A percentile compares a stretch with the other conserved stretches of the same genome.
Conservation (phyloP, 2,329 filamentous ascomycete species). For the Colletotrichum musae region DNA sequence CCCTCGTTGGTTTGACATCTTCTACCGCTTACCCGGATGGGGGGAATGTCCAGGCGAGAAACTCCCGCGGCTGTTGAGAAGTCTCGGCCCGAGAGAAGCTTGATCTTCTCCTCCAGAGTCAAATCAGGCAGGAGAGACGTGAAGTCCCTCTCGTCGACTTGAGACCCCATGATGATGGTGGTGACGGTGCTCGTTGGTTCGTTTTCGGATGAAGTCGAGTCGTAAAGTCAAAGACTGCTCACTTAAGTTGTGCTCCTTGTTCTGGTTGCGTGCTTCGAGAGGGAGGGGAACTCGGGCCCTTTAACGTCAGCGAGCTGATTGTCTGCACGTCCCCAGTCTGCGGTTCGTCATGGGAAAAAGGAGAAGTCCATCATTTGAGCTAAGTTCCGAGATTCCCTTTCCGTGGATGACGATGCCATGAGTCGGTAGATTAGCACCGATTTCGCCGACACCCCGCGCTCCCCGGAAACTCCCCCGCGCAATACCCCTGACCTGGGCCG, state of each 20-base stretch:
- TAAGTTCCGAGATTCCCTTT: not conserved
- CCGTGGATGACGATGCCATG: not conserved
- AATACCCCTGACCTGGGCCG: not conserved
- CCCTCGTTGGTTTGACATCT: not conserved
- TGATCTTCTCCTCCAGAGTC: constrained; percentile 36
- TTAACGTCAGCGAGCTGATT: not conserved
- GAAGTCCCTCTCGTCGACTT: constrained; percentile 31
- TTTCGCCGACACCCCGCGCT: constrained; percentile 8
- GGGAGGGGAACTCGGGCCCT: not conserved
- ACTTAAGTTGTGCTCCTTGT: too few species aligned
- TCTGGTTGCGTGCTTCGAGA: too few species aligned
- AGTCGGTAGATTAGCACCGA: constrained; percentile 26
- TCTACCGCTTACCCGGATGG: constrained; percentile 23
- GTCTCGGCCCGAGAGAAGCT: constrained; percentile 37
- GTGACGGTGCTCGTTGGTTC: not conserved
- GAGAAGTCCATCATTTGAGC: constrained; percentile 11
- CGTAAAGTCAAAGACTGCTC: not conserved
- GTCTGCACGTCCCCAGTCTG: too few species aligned
- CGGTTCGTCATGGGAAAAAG: not conserved
- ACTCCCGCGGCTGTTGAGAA: constrained; percentile 42
- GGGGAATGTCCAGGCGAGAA: constrained; percentile 36
- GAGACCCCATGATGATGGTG: constrained; percentile 15
- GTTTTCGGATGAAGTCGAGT: not conserved
- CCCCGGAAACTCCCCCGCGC: constrained; percentile 30
- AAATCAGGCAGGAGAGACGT: constrained; percentile 26